Base-by-base conservation (phyloP, 371 early-diverging fungal species). In the Mucor circinelloides region DNA sequence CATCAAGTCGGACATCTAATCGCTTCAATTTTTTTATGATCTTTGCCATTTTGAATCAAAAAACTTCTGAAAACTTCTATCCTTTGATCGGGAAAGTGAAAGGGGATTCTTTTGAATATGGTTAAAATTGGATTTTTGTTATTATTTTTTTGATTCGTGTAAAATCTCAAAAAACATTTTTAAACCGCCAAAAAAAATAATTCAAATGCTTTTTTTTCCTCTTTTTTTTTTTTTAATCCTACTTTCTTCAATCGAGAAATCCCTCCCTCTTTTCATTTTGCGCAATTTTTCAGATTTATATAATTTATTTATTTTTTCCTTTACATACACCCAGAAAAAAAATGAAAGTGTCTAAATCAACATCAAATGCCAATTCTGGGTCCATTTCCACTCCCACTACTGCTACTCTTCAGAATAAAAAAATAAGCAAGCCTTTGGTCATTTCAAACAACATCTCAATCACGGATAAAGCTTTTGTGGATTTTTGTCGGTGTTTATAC, bases 401-500 rank as follows among this genome's bases (percentile, higher is more conserved):
- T 50, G 13, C 50, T 50, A 12, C 23, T 23, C 10, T 50, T 50
- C 21, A 21, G 10, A 60, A 44, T 17, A 23, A 28, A 13, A 60
- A 27, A 44, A 17, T 44, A n/a, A 28, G 44, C 17, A 60, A 44
- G 17, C 31, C 44, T 55, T 40, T 13, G 28, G 28, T 46, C 21
- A 19, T 7, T 44, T 40, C 36, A 17, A 40, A 55, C 27, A 42
- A 2, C 9, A 58, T 50, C 6, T 60, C 58, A 36, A 28, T 44
- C 17, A 57, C 61, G 3, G 81, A 78, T 59, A 70, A 69, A 42
- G 62, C 65, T 0, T 76, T 77, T 60, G 68, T 81, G 3, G 82
- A 82, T 28, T 79, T 82, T 23, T 77, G 75, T 54, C 79, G 82
- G 2, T 82, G 82, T 50, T 60, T 82, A 28, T 74, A 82, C 36